Conservation (phyloP, 306 rosid genomes). For the Casuarina equisetifolia region DNA sequence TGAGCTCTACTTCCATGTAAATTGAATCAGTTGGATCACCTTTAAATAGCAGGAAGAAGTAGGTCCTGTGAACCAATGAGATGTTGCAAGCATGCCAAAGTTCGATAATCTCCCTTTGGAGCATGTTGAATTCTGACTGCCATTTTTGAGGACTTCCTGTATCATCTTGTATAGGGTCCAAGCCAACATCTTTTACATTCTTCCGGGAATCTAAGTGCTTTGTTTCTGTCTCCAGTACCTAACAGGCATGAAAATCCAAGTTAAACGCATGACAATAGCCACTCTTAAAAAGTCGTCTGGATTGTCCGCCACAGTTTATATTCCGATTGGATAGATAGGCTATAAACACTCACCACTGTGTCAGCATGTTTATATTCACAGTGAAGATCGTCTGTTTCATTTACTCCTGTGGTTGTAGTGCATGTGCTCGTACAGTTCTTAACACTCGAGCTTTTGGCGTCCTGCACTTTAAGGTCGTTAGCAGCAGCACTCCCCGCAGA, state of each 20-base stretch:
- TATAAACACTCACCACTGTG: conserved; percentile 45
- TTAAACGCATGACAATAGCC: conserved; percentile 16
- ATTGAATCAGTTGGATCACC: conserved; percentile 82
- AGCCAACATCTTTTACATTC: conserved; percentile 64
- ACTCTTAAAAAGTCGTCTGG: neutral
- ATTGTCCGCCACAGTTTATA: too few species aligned
- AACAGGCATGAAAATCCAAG: conserved; percentile 25
- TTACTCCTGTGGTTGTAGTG: conserved; percentile 34
- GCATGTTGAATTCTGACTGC: conserved; percentile 75
- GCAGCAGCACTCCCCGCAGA: conserved; percentile 30
- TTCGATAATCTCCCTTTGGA: conserved; percentile 72
- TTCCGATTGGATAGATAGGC: too few species aligned
- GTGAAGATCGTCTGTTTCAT: conserved; percentile 31
- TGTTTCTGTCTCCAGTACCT: conserved; percentile 47
- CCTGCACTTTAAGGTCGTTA: conserved; percentile 33
- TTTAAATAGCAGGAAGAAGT: conserved; percentile 78
- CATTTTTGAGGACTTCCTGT: conserved; percentile 57
- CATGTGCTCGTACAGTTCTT: conserved; percentile 28
- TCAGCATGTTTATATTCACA: conserved; percentile 37
- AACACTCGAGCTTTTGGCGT: conserved; percentile 34
- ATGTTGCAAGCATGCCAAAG: conserved; percentile 85
- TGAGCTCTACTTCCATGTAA: conserved; percentile 84
- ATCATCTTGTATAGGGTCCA: conserved; percentile 66
- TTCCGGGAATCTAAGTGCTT: conserved; percentile 28
- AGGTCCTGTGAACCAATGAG: conserved; percentile 92